A percentile compares a stretch with the other conserved stretches of the same genome.
phyloP scores from a whole-genome alignment of 176 grass and related monocot genomes.

The Aegilops speltoides region DNA sequence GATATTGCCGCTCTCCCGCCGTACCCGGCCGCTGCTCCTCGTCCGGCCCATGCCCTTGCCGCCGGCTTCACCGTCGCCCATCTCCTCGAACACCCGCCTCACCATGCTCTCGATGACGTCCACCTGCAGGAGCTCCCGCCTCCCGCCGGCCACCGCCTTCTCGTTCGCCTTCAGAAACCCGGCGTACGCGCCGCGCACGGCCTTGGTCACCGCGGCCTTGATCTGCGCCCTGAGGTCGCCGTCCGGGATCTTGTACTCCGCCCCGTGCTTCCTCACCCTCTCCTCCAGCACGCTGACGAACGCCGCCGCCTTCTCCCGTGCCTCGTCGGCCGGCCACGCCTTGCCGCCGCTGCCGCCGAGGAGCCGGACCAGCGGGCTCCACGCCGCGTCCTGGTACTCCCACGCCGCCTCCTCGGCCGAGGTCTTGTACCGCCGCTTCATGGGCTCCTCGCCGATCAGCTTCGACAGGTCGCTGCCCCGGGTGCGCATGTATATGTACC shows the following conservation, averaged over 20 bases:
- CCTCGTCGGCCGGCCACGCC: constrained; percentile 26
- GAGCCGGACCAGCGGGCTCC: constrained; percentile 39
- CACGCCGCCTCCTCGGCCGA: constrained; percentile 67
- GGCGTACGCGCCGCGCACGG: constrained; percentile 52
- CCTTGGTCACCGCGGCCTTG: constrained; percentile 39
- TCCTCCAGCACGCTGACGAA: constrained; percentile 48
- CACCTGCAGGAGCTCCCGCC: constrained; percentile 31
- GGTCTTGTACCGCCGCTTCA: constrained; percentile 46
- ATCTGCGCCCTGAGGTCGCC: constrained; percentile 60
- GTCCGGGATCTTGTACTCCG: constrained; percentile 46
- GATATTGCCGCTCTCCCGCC: constrained; percentile 18
- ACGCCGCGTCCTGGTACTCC: constrained; percentile 60
- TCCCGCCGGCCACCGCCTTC: neutral
- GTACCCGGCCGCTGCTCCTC: constrained; percentile 10
- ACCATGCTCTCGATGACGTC: constrained; percentile 46
- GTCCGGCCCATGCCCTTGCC: neutral
- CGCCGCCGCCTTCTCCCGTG: constrained; percentile 11
- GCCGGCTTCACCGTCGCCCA: constrained; percentile 17
- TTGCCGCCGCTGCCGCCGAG: constrained; percentile 16
- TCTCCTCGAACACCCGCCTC: constrained; percentile 43
- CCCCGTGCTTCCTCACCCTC: constrained; percentile 30
- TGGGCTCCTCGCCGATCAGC: constrained; percentile 55
- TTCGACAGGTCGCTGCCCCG: constrained; percentile 52
- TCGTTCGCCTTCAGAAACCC: constrained; percentile 54
- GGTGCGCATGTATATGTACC: constrained; percentile 74